These are phyloP conservation scores for Pseudohalonectria lignicola DNA, from an alignment of 2,329 filamentous ascomycete genomes.

Conservation along the genomic window DNA sequence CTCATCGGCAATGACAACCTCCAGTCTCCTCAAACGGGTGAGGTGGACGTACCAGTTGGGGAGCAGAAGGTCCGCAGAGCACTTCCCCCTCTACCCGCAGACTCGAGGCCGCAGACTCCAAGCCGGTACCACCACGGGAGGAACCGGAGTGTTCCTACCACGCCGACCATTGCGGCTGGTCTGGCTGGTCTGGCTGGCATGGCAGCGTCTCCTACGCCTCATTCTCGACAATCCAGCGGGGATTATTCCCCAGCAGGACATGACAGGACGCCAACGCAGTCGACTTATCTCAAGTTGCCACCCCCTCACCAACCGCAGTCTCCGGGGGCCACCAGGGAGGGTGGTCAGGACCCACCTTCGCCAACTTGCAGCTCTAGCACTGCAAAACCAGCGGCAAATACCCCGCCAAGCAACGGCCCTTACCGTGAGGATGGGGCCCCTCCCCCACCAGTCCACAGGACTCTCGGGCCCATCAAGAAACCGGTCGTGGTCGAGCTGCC, in stretches of 20 bases:
- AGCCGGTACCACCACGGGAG: conserved; percentile 20
- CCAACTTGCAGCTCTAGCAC: conserved; percentile 7
- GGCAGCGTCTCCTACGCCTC: conserved; percentile 6
- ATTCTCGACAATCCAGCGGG: conserved; percentile 1
- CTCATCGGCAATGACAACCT: conserved; percentile 11
- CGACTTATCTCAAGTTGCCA: conserved; percentile 12
- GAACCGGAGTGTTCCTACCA: conserved; percentile 15
- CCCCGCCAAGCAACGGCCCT: conserved; percentile 20
- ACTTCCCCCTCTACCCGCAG: conserved; percentile 11
- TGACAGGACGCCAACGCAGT: conserved; percentile 26
- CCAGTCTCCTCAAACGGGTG: conserved; percentile 8
- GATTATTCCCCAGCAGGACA: conserved; percentile 4
- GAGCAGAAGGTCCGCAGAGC: conserved; percentile 18
- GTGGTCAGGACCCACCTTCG: not conserved
- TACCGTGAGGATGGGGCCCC: conserved; percentile 44
- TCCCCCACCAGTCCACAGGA: conserved; percentile 42
- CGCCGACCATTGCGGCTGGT: conserved; percentile 8
- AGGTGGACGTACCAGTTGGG: conserved; percentile 24
- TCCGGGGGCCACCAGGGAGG: too few relatives aligned
- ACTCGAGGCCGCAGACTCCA: conserved; percentile 15
- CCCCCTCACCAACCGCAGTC: too few relatives aligned
- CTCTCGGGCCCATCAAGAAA: conserved; percentile 23
- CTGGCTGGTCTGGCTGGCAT: too few relatives aligned
- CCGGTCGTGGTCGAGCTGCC: conserved; percentile 29
- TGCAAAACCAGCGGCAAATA: conserved; percentile 18